Percentiles rank a stretch among this genome's conserved stretches.
Evolutionary conservation across 2,329 filamentous ascomycete genomes (phyloP).

Genomic region (Thielaviopsis musarum): DNA sequence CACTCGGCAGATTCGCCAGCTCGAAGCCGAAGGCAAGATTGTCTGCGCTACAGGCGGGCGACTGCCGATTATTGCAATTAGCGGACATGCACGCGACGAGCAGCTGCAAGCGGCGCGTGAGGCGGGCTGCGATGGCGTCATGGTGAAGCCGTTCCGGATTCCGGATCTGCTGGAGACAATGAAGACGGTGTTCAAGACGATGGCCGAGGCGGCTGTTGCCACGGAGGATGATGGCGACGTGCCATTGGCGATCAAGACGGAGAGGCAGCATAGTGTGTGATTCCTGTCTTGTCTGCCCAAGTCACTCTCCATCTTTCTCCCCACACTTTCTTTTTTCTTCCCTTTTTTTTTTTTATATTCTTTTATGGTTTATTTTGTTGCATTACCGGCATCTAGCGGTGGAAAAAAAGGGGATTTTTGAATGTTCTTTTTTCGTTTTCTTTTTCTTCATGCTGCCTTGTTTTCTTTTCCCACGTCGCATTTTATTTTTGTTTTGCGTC

Average conservation of each 20-base stretch:
- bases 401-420: not conserved
- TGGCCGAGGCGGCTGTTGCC: slow-evolving; percentile 13
- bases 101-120: slow-evolving; percentile 36
- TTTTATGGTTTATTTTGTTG: not conserved
- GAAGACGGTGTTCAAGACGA: slow-evolving; percentile 26
- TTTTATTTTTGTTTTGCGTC: not conserved
- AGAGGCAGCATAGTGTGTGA: slow-evolving; percentile 2
- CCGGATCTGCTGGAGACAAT: slow-evolving; percentile 44
- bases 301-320: not conserved
- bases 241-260: not conserved
- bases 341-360: not conserved
- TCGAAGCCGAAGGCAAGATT: slow-evolving; percentile 38
- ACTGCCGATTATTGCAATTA: slow-evolving; percentile 49
- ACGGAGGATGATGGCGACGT: not conserved
- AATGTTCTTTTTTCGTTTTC: not conserved
- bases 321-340: not conserved
- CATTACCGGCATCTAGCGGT: not conserved
- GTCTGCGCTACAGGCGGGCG: slow-evolving; percentile 26
- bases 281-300: not conserved
- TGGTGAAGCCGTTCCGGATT: slow-evolving; percentile 57
- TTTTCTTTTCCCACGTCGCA: not conserved
- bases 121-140: slow-evolving; percentile 43
- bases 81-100: slow-evolving; percentile 48
- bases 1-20: slow-evolving; percentile 43
- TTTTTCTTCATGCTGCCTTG: not conserved